phyloP scores from a whole-genome alignment of 306 rosid genomes.

The Castanospermum australe region DNA sequence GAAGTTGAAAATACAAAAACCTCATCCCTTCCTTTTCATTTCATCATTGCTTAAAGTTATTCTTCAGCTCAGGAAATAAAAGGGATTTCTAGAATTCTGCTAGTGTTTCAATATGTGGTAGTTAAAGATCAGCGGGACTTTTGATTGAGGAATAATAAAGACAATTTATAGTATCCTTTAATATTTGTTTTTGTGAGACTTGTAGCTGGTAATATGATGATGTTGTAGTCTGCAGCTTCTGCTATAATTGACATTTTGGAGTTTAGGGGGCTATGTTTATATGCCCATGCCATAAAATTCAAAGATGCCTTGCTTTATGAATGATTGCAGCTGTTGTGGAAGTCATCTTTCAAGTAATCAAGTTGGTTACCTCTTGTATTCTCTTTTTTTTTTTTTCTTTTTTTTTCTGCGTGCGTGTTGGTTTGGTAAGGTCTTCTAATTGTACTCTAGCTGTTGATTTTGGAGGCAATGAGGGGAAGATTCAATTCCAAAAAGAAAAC shows the following conservation, averaged over 20 bases:
- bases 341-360: neutral
- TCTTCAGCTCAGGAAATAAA: neutral
- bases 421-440: too few relatives aligned
- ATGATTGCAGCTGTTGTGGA: slow-evolving; percentile 1
- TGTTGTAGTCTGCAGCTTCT: neutral
- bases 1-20: neutral
- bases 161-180: neutral
- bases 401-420: too few relatives aligned
- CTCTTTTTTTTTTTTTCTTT: neutral
- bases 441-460: neutral
- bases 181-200: neutral
- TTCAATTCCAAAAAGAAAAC: neutral
- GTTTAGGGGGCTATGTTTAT: neutral
- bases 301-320: slow-evolving; percentile 26
- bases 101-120: neutral
- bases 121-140: neutral
- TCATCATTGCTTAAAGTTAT: neutral
- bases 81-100: neutral
- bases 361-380: neutral
- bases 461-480: slow-evolving; percentile 15
- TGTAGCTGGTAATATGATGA: neutral
- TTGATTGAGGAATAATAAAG: neutral
- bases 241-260: neutral
- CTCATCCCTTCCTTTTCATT: neutral
- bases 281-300: neutral